These are phyloP conservation scores for Backusella circina DNA, from an alignment of 192 early-diverging fungal species.

Conservation along the genomic window DNA sequence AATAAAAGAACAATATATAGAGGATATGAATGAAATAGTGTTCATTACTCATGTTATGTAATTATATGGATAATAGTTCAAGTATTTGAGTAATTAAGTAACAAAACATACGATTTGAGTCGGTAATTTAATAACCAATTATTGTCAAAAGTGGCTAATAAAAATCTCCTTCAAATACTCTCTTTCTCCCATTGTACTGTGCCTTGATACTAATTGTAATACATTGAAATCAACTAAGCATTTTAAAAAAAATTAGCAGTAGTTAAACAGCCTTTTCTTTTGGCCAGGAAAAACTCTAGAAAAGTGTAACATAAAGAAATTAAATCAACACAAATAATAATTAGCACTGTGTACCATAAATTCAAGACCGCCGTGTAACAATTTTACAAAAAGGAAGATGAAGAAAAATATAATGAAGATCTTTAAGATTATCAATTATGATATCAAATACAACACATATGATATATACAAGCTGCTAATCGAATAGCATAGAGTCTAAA, in stretches of 20 bases:
- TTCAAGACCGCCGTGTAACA: neutral
- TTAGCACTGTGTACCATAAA: neutral
- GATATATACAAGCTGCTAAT: neutral
- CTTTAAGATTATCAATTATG: neutral
- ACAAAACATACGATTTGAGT: neutral
- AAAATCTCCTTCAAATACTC: neutral
- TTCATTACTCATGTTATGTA: too few species aligned
- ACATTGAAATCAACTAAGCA: neutral
- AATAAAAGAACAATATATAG: too few species aligned
- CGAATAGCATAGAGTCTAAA: neutral
- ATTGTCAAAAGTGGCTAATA: neutral
- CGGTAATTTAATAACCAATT: neutral
- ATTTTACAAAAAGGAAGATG: neutral
- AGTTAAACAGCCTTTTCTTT: too few species aligned
- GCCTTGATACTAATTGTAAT: neutral
- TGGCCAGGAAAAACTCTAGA: too few species aligned
- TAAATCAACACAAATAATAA: too few species aligned
- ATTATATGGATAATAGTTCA: too few species aligned
- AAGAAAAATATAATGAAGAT: neutral
- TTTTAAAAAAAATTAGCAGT: neutral
- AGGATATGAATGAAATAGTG: too few species aligned
- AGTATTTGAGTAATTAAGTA: too few species aligned
- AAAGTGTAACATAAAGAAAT: too few species aligned
- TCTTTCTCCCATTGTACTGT: neutral
- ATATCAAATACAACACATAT: neutral